Evolutionary conservation across 768 basidiomycete genomes (phyloP), one percentile per base, ranked within the genome.

Genomic region (Grammothele lineata): DNA sequence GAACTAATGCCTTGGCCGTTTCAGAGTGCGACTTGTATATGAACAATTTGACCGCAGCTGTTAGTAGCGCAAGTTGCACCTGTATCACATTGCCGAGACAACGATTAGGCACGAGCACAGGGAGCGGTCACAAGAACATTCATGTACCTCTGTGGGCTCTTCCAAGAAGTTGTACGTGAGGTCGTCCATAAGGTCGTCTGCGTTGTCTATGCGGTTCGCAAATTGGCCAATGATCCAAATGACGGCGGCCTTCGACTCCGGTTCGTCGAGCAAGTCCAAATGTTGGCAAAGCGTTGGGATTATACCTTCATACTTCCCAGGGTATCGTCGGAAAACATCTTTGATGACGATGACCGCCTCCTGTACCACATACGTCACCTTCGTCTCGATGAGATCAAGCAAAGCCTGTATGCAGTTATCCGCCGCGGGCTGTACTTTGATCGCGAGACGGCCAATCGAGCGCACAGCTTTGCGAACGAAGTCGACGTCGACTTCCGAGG

Each of bases 201-300:
- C 89, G 59, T 98, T 97, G 54, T 96, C 91, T 49, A 99, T 98
- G 57, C 85, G 78, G 64, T 98, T 81, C 25, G 96, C 88, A 59
- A 92, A 98, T 68, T 99, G 92, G 0, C 96, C 96, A 27, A 98
- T 70, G 59, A 98, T 92, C 96, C 96, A 99, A 25, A 99, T 80
- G 83, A 99, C 96, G 9, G 93, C 86, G 2, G 95, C 87, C 62
- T 98, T 98, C 18, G 94, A 85, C 67, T 99, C 96, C 0, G 96
- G 87, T 60, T 98, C 96, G 57, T 98, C 95, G 40, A 98, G 69
- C 8, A 78, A 75, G 63, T 97, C 94, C 35, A 98, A 74, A 62
- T 96, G 85, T 62, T 92, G 87, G 65, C 95, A 98, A 17, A 99
- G 74, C 12, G 76, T 91, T 0, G 92, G 92, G 45, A 99, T 97